Evolutionary conservation across 805 yeast genomes (phyloP), one percentile per base, ranked within the genome.

Genomic region (Saccharomycopsis fodiens): DNA sequence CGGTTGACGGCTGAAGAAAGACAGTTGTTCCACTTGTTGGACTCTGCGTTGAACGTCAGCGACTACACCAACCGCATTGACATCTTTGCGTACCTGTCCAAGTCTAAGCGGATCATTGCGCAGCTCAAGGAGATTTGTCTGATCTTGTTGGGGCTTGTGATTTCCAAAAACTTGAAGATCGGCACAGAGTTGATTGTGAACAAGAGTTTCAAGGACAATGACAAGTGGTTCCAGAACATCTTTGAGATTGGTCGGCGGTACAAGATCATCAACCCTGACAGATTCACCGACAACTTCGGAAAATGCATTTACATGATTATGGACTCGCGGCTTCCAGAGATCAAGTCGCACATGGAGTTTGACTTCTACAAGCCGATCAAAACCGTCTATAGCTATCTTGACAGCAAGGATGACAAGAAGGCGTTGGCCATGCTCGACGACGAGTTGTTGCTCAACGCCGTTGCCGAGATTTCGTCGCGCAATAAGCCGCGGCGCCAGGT

Each of bases 21-120:
- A 52, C 83, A 81, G 59, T 59, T 80, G 35, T 62, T 84, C 44
- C 68, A 82, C 47, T 62, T 84, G 35, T 63, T 83, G 36, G 88
- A 84, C 52, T 88, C 93, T 1, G 88, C 89, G 0, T 64, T 84
- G 43, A 75, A 80, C 53, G 94, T 84, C 8, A 78, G 85, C 13
- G 91, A 84, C 55, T 84, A 84, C 57, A 84, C 91, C 0, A 89
- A 83, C 55, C 75, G 78, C 54, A 87, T 84, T 36, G 94, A 84
- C 59, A 78, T 84, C 32, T 59, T 79, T 22, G 69, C 82, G 1
- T 78, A 81, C 54, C 67, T 76, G 3, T 78, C 89, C 3, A 82
- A 83, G 56, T 66, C 86, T 2, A 80, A 74, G 57, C 70, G 91
- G 52, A 83, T 85, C 20, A 79, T 84, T 1, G 76, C 74, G 17